Evolutionary conservation across 805 yeast species (phyloP), one percentile per base, ranked within the genome.

Genomic region (Metschnikowia amazonensis): DNA sequence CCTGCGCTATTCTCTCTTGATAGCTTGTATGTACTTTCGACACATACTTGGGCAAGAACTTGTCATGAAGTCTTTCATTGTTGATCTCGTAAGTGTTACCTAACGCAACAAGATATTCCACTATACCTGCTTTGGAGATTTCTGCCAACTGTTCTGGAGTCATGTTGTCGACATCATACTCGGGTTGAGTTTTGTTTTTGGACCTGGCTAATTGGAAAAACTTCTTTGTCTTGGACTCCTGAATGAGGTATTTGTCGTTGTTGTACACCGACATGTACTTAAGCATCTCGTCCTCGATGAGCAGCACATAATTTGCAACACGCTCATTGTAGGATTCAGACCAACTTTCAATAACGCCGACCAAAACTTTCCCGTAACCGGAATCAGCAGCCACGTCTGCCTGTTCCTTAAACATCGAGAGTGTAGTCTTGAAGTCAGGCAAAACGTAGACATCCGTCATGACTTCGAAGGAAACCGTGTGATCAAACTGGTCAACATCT

Each of bases 61-160:
- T 71, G n/a, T 77, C 80, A 18, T 80, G 77, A 55, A 84, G 76
- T 47, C 84, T 75, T 40, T 79, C 79, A 5, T 84, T 75, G 46
- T 86, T 81, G 20, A 86, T 84, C 51, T 86, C 94, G 64, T 86
- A 95, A 54, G 90, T 94, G 64, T 89, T 89, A 2, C 90, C 92
- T 14, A 87, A 73, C 0, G 96, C 96, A 13, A 86, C 77, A 43
- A 86, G 65, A 64, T 89, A 89, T 58, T 89, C 96, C 32, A 84
- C 72, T 25, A 89, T 68, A 1, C 96, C 97, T 20, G 86, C 83
- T 72, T 47, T 70, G 3, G 75, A 66, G 21, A 70, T 62, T 13
- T 59, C 56, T 5, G 64, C 63, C 21, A 66, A 54, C 50, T 71
- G 66, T 45, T 70, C 74, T 6, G 62, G 62, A 0, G 72, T 56